Conservation (phyloP, 768 basidiomycete genomes). For the Leccinum imitatum region DNA sequence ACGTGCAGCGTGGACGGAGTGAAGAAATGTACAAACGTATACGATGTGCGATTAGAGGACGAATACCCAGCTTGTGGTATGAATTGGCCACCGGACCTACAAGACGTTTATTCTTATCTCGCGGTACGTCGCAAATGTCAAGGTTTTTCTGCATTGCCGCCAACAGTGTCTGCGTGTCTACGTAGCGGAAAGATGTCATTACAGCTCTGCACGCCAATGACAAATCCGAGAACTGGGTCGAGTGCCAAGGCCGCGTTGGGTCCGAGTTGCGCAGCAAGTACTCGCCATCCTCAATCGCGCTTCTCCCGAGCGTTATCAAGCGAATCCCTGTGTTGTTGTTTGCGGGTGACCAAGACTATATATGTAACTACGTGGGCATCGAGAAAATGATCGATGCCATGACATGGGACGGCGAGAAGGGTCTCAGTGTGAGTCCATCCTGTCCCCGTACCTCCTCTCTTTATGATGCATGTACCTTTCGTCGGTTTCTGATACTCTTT, state of each 20-base stretch:
- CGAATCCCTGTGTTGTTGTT: conserved; percentile 87
- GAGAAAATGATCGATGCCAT: conserved; percentile 82
- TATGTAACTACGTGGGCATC: conserved; percentile 93
- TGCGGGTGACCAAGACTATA: conserved; percentile 92
- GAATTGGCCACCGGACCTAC: conserved; percentile 95
- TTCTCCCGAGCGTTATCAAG: conserved; percentile 78
- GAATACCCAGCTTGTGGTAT: conserved; percentile 86
- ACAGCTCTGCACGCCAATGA: conserved; percentile 76
- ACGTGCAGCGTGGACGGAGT: conserved; percentile 58
- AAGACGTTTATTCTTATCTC: conserved; percentile 72
- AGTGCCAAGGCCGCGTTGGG: conserved; percentile 75
- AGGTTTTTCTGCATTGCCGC: neutral
- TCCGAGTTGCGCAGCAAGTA: conserved; percentile 52
- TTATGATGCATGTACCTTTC: neutral
- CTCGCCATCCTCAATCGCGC: conserved; percentile 67
- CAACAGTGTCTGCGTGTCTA: neutral
- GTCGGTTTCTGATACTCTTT: conserved; percentile 1
- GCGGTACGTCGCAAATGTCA: conserved; percentile 52
- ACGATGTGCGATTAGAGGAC: conserved; percentile 92
- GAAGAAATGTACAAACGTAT: conserved; percentile 86
- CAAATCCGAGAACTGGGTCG: conserved; percentile 81
- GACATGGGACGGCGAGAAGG: conserved; percentile 82
- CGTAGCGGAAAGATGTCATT: conserved; percentile 78
- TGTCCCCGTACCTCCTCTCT: neutral
- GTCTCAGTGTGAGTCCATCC: conserved; percentile 67